phyloP scores from a whole-genome alignment of 192 early-diverging fungal species.

The Podila horticola region DNA sequence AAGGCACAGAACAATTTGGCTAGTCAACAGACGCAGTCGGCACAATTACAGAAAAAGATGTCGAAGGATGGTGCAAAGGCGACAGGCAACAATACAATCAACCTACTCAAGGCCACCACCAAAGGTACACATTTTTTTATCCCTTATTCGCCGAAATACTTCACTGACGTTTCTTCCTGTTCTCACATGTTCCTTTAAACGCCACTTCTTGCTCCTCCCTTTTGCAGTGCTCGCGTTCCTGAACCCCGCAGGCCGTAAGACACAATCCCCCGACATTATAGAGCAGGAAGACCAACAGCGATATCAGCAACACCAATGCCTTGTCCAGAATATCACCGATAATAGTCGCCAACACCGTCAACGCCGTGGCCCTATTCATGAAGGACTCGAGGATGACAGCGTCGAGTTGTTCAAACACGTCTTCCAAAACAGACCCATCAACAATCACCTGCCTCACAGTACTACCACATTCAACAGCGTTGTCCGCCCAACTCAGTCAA shows the following conservation, averaged over 20 bases:
- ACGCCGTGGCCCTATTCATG: constrained; percentile 7
- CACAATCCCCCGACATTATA: background rate
- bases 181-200: background rate
- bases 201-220: background rate
- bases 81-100: constrained; percentile 4
- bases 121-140: constrained; percentile 18
- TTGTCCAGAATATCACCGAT: background rate
- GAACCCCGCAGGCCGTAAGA: constrained; percentile 27
- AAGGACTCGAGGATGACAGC: background rate
- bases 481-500: background rate
- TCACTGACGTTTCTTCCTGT: background rate
- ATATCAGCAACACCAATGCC: background rate
- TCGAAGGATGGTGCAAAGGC: background rate
- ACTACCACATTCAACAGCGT: background rate
- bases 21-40: constrained; percentile 3
- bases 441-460: background rate
- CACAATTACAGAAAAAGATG: constrained; percentile 3
- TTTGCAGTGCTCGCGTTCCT: constrained; percentile 34
- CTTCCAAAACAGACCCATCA: constrained; percentile 35
- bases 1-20: constrained; percentile 6
- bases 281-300: background rate
- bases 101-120: constrained; percentile 42
- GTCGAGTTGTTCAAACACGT: constrained; percentile 26
- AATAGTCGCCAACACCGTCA: background rate
- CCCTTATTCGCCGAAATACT: too few relatives aligned